phyloP scores from a whole-genome alignment of 176 grass and related monocot species.

The Triticum timopheevii region DNA sequence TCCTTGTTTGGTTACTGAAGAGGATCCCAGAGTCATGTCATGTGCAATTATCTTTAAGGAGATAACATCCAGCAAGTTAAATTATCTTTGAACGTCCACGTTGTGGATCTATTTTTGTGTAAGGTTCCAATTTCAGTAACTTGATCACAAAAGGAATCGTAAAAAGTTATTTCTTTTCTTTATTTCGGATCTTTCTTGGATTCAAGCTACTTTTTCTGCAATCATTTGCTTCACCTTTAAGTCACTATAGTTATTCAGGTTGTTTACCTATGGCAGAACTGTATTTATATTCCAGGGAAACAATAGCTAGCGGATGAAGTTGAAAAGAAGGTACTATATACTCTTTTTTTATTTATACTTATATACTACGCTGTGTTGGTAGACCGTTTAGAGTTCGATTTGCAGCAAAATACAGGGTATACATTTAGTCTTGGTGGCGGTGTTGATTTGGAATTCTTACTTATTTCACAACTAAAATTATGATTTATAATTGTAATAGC shows the following conservation, averaged over 20 bases:
- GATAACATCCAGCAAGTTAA: no score
- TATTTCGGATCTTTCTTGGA: no score
- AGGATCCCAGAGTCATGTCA: background rate
- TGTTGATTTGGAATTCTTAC: background rate
- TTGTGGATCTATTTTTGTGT: background rate
- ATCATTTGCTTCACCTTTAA: background rate
- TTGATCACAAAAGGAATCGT: no score
- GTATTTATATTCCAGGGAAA: constrained; percentile 73
- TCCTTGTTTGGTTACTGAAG: no score
- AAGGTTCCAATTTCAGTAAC: no score
- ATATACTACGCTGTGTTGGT: background rate
- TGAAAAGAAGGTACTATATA: constrained; percentile 56
- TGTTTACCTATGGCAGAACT: constrained; percentile 43
- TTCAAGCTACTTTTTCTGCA: no score
- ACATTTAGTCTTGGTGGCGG: background rate
- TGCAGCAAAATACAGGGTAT: constrained; percentile 80
- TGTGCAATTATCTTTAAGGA: no score
- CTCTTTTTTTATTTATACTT: background rate
- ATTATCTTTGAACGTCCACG: no score
- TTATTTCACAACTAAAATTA: constrained; percentile 4
- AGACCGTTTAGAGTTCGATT: constrained; percentile 55
- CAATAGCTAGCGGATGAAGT: constrained; percentile 70
- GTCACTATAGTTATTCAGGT: background rate
- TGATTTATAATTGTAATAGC: constrained; percentile 39
- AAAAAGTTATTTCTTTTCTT: no score